Evolutionary conservation across 2,329 filamentous ascomycete species (phyloP).

Genomic region (Fusarium sp.): DNA sequence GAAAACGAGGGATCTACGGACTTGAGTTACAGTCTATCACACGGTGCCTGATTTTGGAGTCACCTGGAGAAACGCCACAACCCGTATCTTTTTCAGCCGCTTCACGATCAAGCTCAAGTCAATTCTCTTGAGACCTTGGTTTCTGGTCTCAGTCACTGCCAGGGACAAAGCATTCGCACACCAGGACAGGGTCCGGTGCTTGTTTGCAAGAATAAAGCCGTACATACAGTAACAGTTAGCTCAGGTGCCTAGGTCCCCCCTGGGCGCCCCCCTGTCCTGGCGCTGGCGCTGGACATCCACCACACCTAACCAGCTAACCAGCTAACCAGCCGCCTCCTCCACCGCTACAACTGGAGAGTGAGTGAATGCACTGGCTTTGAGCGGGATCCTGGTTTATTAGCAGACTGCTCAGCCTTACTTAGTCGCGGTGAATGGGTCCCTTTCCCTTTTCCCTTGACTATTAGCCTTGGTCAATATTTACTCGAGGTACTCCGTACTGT

Average conservation of each 20-base stretch:
- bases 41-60: slow-evolving; percentile 20
- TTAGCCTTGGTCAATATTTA: slow-evolving; percentile 35
- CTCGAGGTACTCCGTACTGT: slow-evolving; percentile 15
- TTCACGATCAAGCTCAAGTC: background rate
- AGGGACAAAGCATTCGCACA: slow-evolving; percentile 6
- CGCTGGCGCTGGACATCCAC: slow-evolving; percentile 34
- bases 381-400: slow-evolving; percentile 35
- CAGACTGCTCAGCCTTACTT: slow-evolving; percentile 44
- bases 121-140: background rate
- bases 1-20: slow-evolving; percentile 25
- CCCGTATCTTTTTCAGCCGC: slow-evolving; percentile 21
- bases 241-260: slow-evolving; percentile 32
- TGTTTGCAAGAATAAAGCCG: slow-evolving; percentile 38
- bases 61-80: slow-evolving; percentile 18
- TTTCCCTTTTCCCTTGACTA: slow-evolving; percentile 31
- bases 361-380: slow-evolving; percentile 13
- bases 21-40: background rate
- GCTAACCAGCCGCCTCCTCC: slow-evolving; percentile 30
- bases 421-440: slow-evolving; percentile 34
- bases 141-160: background rate
- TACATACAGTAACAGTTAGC: slow-evolving; percentile 26
- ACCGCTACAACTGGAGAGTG: slow-evolving; percentile 26
- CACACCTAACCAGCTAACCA: slow-evolving; percentile 37
- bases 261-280: slow-evolving; percentile 24
- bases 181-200: slow-evolving; percentile 29